Percentiles rank a stretch among this genome's conserved stretches.
These are phyloP conservation scores for Berkeleyomyces rouxiae DNA, from an alignment of 2,329 filamentous ascomycete genomes.

Conservation along the genomic window DNA sequence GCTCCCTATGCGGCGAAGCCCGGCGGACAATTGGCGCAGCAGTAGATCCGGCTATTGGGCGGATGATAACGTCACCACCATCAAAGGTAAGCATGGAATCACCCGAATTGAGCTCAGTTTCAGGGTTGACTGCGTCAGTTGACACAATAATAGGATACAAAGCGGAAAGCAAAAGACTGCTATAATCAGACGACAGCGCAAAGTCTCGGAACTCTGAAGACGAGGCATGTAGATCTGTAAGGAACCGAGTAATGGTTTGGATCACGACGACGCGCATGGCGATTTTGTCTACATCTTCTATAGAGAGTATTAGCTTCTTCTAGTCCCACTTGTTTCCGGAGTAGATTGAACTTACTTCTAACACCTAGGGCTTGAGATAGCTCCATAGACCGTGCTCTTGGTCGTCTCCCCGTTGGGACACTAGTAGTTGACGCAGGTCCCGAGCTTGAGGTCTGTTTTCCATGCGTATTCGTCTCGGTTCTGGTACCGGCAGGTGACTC, in stretches of 20 bases:
- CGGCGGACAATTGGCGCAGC: slow-evolving; percentile 51
- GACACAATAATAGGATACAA: slow-evolving; percentile 82
- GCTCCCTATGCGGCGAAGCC: slow-evolving; percentile 34
- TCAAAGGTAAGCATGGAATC: slow-evolving; percentile 72
- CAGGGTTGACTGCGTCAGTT: slow-evolving; percentile 64
- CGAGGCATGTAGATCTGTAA: slow-evolving; percentile 60
- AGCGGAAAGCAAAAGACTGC: slow-evolving; percentile 60
- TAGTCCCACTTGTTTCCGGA: background rate
- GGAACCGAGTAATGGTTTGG: slow-evolving; percentile 60
- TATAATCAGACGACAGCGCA: slow-evolving; percentile 60
- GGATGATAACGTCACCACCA: slow-evolving; percentile 68
- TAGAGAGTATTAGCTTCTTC: slow-evolving; percentile 13
- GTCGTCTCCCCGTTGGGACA: slow-evolving; percentile 18
- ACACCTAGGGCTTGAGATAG: slow-evolving; percentile 41
- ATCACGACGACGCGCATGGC: slow-evolving; percentile 45
- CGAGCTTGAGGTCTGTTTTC: background rate
- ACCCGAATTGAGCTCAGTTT: slow-evolving; percentile 72
- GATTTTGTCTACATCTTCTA: slow-evolving; percentile 13
- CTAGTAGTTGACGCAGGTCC: background rate
- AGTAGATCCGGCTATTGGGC: slow-evolving; percentile 47
- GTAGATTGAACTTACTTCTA: slow-evolving; percentile 27
- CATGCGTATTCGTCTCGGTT: background rate
- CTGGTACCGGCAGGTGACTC: slow-evolving; percentile 29
- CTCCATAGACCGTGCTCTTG: slow-evolving; percentile 48
- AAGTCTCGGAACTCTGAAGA: slow-evolving; percentile 73